Base-by-base conservation (phyloP, 2,329 filamentous ascomycete genomes). In the Aaosphaeria pasadenensis region DNA sequence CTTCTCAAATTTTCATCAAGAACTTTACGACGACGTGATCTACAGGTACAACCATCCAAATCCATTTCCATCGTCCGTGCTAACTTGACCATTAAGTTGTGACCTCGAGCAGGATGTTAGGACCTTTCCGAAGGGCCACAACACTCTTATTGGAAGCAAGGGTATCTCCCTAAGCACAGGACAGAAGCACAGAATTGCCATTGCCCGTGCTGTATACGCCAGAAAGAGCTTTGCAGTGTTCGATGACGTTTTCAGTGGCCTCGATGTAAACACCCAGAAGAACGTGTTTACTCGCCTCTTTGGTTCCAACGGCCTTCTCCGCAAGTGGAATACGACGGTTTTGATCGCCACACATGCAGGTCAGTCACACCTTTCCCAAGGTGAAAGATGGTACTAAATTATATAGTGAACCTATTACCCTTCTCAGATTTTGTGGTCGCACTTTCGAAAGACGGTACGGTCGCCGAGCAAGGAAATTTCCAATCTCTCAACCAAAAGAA, bases 141-240 rank as follows among this genome's bases (percentile, higher is more conserved):
- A 67, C 24, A 76, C 74, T 5, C 51, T 71, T 11, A 71, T 77
- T 43, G 76, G 75, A 11, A 76, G 70, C 52, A 72, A 73, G 48
- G 76, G 76, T 5, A 45, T 66, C 70, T 7, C 68, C 76, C 9
- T 77, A 30, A 51, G 45, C 29, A 42, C 62, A 75, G 91, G 91
- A 32, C 91, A 96, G 72, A 95, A 95, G 71, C 91, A 96, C 71
- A 87, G 91, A 57, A 92, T 96, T 65, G 90, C 91, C 9, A 95
- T 95, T 70, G 89, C 91, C 5, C 80, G 89, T 62, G 91, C 91
- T 30, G 82, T 95, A 5, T 78, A 78, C 56, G 65, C 74, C 6
- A 63, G 69, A 39, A 66, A 66, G 40, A 60, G 68, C 13, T 56
- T 74, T n/a, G 57, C 76, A 17, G 61, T 78, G 11, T 59, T 78